Conservation (phyloP, 441 rosid species). For the Capsella rubella region DNA sequence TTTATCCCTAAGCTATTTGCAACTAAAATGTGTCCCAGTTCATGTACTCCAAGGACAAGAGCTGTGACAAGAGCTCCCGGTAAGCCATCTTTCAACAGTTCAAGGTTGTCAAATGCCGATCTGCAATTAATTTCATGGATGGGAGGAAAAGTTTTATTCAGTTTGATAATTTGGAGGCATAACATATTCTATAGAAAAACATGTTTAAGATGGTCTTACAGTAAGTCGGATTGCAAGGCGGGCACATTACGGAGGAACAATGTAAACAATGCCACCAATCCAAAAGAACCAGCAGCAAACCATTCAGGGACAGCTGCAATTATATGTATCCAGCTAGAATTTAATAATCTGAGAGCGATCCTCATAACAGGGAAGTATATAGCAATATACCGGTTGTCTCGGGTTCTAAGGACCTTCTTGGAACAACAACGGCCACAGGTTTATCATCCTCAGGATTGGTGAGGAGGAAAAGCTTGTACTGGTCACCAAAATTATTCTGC, state of each 20-base stretch:
- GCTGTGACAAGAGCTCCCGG: slow-evolving; percentile 91
- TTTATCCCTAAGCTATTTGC: slow-evolving; percentile 69
- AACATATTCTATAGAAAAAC: slow-evolving; percentile 16
- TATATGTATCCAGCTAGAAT: slow-evolving; percentile 4
- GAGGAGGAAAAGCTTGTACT: slow-evolving; percentile 86
- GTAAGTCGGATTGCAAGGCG: slow-evolving; percentile 77
- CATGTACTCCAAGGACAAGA: slow-evolving; percentile 81
- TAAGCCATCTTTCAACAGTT: slow-evolving; percentile 73
- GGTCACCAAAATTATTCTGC: slow-evolving; percentile 84
- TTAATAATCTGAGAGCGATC: slow-evolving; percentile 6
- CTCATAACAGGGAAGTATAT: slow-evolving; percentile 24
- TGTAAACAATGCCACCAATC: slow-evolving; percentile 82
- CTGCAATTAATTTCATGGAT: slow-evolving; percentile 51
- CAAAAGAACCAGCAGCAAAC: slow-evolving; percentile 97
- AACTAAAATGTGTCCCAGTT: slow-evolving; percentile 73
- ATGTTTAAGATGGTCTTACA: slow-evolving; percentile 54
- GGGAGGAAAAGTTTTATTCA: not conserved
- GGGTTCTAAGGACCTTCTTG: slow-evolving; percentile 78
- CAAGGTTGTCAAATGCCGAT: slow-evolving; percentile 77
- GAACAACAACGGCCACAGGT: slow-evolving; percentile 97
- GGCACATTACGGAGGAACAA: slow-evolving; percentile 94
- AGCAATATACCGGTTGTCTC: slow-evolving; percentile 69
- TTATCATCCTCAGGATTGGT: slow-evolving; percentile 94
- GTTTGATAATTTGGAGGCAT: slow-evolving; percentile 13
- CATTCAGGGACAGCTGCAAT: slow-evolving; percentile 93